Conservation (phyloP, 2,329 filamentous ascomycete genomes). For the Colletotrichum phormii region DNA sequence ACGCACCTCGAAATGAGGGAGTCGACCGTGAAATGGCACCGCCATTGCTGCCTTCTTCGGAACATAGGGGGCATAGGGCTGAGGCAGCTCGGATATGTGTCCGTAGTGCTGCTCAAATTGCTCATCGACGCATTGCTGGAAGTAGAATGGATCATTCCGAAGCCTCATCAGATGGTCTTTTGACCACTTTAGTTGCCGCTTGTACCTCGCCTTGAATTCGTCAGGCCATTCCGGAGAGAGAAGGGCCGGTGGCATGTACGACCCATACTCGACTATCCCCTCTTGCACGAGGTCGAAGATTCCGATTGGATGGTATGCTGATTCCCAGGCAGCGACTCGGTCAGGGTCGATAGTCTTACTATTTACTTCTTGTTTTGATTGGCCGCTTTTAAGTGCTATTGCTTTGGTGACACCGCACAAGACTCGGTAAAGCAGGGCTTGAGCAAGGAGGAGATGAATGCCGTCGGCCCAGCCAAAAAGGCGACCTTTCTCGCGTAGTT, state of each 20-base stretch:
- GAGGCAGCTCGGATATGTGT: not conserved
- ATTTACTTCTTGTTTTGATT: not conserved
- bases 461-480: constrained; percentile 27
- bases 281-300: not conserved
- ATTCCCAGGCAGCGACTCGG: not conserved
- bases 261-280: not conserved
- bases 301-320: not conserved
- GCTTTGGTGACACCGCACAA: not conserved
- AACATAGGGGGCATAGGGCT: not conserved
- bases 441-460: constrained; percentile 13
- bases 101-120: constrained; percentile 12
- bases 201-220: not conserved
- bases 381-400: not conserved
- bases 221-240: not conserved
- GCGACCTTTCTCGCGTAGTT: not conserved
- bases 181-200: not conserved
- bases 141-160: constrained; percentile 1
- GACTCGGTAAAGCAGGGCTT: constrained; percentile 12
- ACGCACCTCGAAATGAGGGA: constrained; percentile 3
- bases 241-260: not conserved
- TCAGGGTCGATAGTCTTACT: not conserved
- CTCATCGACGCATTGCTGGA: not conserved
- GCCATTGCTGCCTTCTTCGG: not conserved
- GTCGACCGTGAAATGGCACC: not conserved
- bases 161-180: not conserved